Evolutionary conservation across 2,329 filamentous ascomycete species (phyloP).

Genomic region (Amylocarpus encephaloides): DNA sequence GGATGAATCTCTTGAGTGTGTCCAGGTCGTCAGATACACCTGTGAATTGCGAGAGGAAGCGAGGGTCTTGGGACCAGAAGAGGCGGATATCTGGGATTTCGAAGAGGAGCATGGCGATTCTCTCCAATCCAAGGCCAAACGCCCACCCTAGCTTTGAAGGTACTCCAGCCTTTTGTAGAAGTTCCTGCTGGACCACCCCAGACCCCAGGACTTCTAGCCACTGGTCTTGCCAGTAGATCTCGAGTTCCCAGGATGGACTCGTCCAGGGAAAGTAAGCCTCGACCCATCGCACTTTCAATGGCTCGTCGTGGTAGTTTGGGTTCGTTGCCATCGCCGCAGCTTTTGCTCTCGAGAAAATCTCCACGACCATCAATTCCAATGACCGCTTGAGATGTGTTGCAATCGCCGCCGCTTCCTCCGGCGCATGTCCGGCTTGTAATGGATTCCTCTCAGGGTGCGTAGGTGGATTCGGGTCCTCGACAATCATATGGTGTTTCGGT

Average conservation of each 20-base stretch:
- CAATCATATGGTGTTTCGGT: slow-evolving; percentile 66
- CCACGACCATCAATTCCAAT: slow-evolving; percentile 81
- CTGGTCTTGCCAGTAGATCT: slow-evolving; percentile 88
- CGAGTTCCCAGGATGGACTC: slow-evolving; percentile 89
- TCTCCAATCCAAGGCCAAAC: slow-evolving; percentile 88
- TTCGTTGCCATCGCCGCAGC: slow-evolving; percentile 51
- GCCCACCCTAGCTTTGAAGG: slow-evolving; percentile 82
- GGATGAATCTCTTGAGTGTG: slow-evolving; percentile 59
- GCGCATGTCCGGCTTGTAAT: slow-evolving; percentile 61
- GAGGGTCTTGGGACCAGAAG: slow-evolving; percentile 83
- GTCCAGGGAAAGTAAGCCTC: slow-evolving; percentile 98
- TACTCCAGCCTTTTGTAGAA: slow-evolving; percentile 71
- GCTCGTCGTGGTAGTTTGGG: slow-evolving; percentile 52
- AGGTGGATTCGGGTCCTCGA: slow-evolving; percentile 78
- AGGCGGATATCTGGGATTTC: slow-evolving; percentile 92
- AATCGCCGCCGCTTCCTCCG: slow-evolving; percentile 75
- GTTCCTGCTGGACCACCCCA: slow-evolving; percentile 77
- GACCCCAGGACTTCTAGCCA: slow-evolving; percentile 97
- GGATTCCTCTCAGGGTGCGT: slow-evolving; percentile 76
- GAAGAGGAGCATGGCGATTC: slow-evolving; percentile 96
- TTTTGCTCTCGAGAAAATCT: slow-evolving; percentile 77
- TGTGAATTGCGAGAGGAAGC: slow-evolving; percentile 82
- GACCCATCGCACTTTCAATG: slow-evolving; percentile 84
- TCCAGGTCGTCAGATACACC: slow-evolving; percentile 48
- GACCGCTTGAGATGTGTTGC: slow-evolving; percentile 81